Percentiles rank a stretch among this genome's conserved stretches.
Evolutionary conservation across 2,329 filamentous ascomycete genomes (phyloP).

Genomic region (Epichloe scottii): DNA sequence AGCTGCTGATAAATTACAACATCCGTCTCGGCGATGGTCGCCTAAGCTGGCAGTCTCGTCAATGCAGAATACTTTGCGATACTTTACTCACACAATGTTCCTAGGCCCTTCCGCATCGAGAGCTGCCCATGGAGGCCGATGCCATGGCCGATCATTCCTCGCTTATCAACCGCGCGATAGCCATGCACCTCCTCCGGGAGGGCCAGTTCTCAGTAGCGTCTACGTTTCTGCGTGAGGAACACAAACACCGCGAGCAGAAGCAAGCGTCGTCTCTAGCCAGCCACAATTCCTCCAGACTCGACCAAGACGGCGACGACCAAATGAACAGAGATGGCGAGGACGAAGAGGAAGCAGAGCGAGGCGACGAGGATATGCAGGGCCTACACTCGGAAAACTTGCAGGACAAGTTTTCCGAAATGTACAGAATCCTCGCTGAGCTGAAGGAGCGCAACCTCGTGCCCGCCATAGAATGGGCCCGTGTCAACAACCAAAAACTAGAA

Average conservation of each 20-base stretch:
- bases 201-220: slow-evolving; percentile 83
- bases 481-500: slow-evolving; percentile 60
- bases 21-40: not conserved
- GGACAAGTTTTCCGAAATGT: slow-evolving; percentile 77
- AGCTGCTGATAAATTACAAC: not conserved
- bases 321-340: slow-evolving; percentile 17
- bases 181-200: slow-evolving; percentile 91
- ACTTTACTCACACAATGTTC: not conserved
- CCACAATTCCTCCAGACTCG: slow-evolving; percentile 10
- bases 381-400: slow-evolving; percentile 46
- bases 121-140: slow-evolving; percentile 69
- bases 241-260: slow-evolving; percentile 20
- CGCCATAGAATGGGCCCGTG: slow-evolving; percentile 76
- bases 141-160: slow-evolving; percentile 61
- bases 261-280: slow-evolving; percentile 8
- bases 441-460: slow-evolving; percentile 63
- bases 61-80: not conserved
- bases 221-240: slow-evolving; percentile 67
- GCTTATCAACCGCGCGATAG: slow-evolving; percentile 84
- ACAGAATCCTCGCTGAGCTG: slow-evolving; percentile 70
- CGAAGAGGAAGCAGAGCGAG: slow-evolving; percentile 5
- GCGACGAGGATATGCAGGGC: slow-evolving; percentile 14
- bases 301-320: slow-evolving; percentile 21
- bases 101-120: slow-evolving; percentile 33
- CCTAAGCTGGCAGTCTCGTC: not conserved